Evolutionary conservation across 768 basidiomycete species (phyloP).

Genomic region (Lactifluus subvellereus): DNA sequence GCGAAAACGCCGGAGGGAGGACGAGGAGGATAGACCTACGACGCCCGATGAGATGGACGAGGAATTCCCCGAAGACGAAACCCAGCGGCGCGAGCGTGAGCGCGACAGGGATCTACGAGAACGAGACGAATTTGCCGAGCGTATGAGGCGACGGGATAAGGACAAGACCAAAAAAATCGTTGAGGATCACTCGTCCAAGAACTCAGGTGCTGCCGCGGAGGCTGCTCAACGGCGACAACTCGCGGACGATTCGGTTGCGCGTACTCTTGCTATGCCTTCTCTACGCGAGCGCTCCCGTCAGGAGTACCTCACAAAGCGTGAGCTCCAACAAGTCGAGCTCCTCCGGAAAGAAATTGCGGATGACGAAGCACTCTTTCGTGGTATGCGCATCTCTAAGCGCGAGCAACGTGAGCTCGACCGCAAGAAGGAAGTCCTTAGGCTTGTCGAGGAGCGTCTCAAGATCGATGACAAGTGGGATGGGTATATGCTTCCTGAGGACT

Average conservation of each 20-base stretch:
- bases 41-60: constrained; percentile 38
- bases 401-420: constrained; percentile 77
- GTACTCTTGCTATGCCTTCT: constrained; percentile 53
- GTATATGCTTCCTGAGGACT: constrained; percentile 95
- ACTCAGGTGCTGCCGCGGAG: constrained; percentile 69
- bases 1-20: constrained; percentile 55
- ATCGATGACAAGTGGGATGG: constrained; percentile 97
- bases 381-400: constrained; percentile 84
- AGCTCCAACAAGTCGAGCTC: constrained; percentile 92
- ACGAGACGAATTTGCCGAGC: constrained; percentile 89
- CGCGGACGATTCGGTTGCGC: constrained; percentile 53
- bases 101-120: constrained; percentile 75
- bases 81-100: constrained; percentile 62
- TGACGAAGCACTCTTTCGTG: constrained; percentile 83
- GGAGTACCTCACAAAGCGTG: constrained; percentile 94
- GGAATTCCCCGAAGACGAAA: constrained; percentile 65
- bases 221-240: constrained; percentile 74
- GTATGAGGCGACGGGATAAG: constrained; percentile 75
- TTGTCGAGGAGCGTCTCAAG: constrained; percentile 90
- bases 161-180: constrained; percentile 87
- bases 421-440: constrained; percentile 86
- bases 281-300: constrained; percentile 87
- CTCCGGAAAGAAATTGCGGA: constrained; percentile 90
- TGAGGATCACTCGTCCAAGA: constrained; percentile 83
- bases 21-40: constrained; percentile 34